A percentile compares a stretch with the other conserved stretches of the same genome.
phyloP scores from a whole-genome alignment of 129 eudicot species.

The Deinandra increscens region DNA sequence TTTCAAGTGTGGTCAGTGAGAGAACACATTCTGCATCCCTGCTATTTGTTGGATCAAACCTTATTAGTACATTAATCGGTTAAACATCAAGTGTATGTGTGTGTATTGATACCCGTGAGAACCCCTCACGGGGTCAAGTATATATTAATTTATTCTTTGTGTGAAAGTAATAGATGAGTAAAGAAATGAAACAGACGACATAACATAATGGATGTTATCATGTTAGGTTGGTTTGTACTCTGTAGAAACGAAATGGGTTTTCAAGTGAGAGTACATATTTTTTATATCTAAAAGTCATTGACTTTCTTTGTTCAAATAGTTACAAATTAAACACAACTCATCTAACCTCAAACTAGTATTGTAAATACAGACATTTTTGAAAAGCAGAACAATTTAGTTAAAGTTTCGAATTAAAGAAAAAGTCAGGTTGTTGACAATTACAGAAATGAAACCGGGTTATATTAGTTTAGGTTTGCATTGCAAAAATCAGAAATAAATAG shows the following conservation, averaged over 20 bases:
- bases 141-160: neutral
- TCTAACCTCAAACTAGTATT: neutral
- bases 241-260: no score
- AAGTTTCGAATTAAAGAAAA: neutral
- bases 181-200: no score
- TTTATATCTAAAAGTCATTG: no score
- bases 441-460: neutral
- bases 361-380: neutral
- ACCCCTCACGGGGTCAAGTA: no score
- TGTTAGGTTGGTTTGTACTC: no score
- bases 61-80: conserved; percentile 30
- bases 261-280: no score
- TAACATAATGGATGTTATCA: no score
- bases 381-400: neutral
- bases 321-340: neutral
- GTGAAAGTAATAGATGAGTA: no score
- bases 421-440: neutral
- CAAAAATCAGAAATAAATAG: conserved; percentile 10
- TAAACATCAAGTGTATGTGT: neutral
- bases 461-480: neutral
- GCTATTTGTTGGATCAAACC: conserved; percentile 47
- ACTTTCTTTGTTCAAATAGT: neutral
- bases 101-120: no score
- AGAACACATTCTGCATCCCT: conserved; percentile 39
- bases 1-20: conserved; percentile 56